Evolutionary conservation across 116 monocot species (phyloP).

Genomic region (Thalassia testudinum): DNA sequence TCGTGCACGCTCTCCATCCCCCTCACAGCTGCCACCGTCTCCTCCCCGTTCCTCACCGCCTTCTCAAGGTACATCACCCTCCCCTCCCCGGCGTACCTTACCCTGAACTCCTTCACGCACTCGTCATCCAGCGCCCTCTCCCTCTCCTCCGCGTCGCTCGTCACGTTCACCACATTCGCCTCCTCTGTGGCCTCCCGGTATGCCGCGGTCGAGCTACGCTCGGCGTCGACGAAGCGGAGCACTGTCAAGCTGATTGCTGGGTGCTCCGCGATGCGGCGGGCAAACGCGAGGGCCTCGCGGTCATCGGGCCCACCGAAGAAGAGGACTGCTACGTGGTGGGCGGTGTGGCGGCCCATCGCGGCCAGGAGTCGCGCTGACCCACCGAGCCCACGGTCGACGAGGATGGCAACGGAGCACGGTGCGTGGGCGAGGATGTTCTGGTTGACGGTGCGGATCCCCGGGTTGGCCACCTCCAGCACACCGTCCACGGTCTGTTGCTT

Average conservation of each 20-base stretch:
- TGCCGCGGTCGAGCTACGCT: neutral
- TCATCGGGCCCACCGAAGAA: constrained; percentile 10
- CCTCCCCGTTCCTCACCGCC: constrained; percentile 18
- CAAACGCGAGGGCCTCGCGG: constrained; percentile 12
- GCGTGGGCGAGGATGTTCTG: constrained; percentile 5
- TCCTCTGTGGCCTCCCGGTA: no score
- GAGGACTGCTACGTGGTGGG: constrained; percentile 5
- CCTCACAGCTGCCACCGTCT: constrained; percentile 16
- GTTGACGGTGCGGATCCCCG: constrained; percentile 5
- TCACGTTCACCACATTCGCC: neutral
- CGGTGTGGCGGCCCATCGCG: constrained; percentile 1
- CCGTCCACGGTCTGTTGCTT: constrained; percentile 15
- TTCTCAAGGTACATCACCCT: constrained; percentile 11
- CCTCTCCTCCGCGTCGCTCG: constrained; percentile 8
- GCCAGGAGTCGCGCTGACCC: neutral
- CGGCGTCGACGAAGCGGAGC: constrained; percentile 12
- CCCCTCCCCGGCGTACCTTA: constrained; percentile 3
- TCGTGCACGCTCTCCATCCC: constrained; percentile 7
- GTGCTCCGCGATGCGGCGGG: constrained; percentile 16
- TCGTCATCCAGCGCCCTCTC: constrained; percentile 16
- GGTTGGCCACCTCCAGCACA: constrained; percentile 7
- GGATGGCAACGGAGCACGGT: constrained; percentile 12
- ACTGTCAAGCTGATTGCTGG: constrained; percentile 8
- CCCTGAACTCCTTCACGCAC: constrained; percentile 11
- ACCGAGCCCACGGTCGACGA: constrained; percentile 9